phyloP scores from a whole-genome alignment of 2,329 filamentous ascomycete genomes.

The Aquanectria penicillioides region DNA sequence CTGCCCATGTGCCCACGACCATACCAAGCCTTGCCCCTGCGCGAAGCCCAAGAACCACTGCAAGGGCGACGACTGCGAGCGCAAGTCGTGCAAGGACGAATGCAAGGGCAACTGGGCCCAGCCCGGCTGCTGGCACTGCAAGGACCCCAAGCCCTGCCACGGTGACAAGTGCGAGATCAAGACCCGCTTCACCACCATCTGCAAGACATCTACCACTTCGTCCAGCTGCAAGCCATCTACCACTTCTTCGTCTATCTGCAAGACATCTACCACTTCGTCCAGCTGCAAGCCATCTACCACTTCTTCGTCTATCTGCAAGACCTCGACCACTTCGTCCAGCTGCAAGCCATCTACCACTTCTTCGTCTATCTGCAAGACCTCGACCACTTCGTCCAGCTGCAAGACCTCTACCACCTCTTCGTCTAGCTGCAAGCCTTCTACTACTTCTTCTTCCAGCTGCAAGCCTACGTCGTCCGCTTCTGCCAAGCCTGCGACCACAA shows the following conservation, averaged over 20 bases:
- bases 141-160: slow-evolving; percentile 32
- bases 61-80: slow-evolving; percentile 33
- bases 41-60: slow-evolving; percentile 14
- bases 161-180: slow-evolving; percentile 27
- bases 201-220: background rate
- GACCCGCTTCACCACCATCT: slow-evolving; percentile 19
- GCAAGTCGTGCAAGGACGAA: slow-evolving; percentile 39
- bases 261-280: too few relatives aligned
- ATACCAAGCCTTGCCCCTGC: slow-evolving; percentile 15
- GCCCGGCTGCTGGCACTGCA: slow-evolving; percentile 46
- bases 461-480: slow-evolving; percentile 1
- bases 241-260: too few relatives aligned
- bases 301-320: slow-evolving; percentile 11
- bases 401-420: slow-evolving; percentile 17
- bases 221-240: slow-evolving; percentile 22
- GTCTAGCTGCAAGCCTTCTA: slow-evolving; percentile 7
- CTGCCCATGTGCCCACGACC: slow-evolving; percentile 22
- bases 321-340: too few relatives aligned
- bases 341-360: too few relatives aligned
- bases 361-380: slow-evolving; percentile 2
- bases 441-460: slow-evolving; percentile 11
- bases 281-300: background rate
- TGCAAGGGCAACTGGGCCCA: slow-evolving; percentile 41
- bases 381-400: slow-evolving; percentile 3
- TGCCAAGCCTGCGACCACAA: slow-evolving; percentile 20